Conservation (phyloP, 305 asterid genomes). For the Striga hermonthica region DNA sequence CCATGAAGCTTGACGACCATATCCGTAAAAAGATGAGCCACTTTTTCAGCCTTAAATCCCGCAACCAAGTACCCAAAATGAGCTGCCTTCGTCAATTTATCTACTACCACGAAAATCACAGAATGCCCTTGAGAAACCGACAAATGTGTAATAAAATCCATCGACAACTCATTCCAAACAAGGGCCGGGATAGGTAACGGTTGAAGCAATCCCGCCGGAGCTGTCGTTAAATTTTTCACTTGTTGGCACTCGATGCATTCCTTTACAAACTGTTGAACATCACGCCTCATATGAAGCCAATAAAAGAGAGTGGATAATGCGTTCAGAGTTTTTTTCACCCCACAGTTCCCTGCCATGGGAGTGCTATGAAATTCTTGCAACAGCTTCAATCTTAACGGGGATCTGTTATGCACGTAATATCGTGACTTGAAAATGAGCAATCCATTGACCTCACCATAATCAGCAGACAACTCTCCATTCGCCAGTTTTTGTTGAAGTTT, state of each 20-base stretch:
- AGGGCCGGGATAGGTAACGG: background rate
- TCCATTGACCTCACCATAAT: too few relatives aligned
- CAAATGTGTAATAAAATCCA: background rate
- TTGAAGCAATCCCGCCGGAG: background rate
- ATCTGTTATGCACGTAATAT: too few relatives aligned
- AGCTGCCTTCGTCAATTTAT: background rate
- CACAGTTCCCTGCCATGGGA: background rate
- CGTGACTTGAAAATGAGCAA: too few relatives aligned
- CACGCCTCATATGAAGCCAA: background rate
- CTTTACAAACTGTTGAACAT: background rate
- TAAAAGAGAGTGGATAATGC: background rate
- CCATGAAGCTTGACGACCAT: background rate
- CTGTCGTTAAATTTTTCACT: background rate
- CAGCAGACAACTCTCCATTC: too few relatives aligned
- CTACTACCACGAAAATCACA: background rate
- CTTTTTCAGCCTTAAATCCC: too few relatives aligned
- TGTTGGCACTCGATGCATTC: background rate
- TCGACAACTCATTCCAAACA: background rate
- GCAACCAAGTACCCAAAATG: too few relatives aligned
- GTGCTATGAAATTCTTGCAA: background rate
- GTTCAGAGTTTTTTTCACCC: background rate
- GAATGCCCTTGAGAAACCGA: background rate
- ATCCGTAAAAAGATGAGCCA: background rate
- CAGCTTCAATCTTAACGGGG: background rate
- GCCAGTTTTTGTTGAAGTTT: too few relatives aligned